These are phyloP conservation scores for Calonectria pteridis DNA, from an alignment of 2,329 filamentous ascomycete species.

Conservation along the genomic window DNA sequence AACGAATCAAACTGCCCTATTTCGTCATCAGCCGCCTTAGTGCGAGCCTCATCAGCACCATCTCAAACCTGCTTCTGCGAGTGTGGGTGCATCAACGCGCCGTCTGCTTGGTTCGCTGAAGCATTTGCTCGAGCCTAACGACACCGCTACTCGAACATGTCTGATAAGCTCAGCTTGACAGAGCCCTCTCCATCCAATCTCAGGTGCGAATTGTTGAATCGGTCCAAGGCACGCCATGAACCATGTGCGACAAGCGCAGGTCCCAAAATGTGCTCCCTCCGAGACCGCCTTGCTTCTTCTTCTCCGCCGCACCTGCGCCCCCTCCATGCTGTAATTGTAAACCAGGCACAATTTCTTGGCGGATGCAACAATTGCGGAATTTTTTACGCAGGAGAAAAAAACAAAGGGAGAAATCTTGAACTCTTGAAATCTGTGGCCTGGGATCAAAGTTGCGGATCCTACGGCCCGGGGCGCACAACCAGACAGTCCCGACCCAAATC, in stretches of 20 bases:
- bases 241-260: neutral
- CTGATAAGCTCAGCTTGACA: neutral
- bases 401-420: neutral
- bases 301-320: neutral
- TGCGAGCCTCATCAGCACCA: constrained; percentile 19
- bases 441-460: constrained; percentile 9
- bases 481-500: neutral
- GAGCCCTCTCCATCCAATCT: neutral
- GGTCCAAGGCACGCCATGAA: neutral
- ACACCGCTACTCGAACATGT: neutral
- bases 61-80: neutral
- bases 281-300: neutral
- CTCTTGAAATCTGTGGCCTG: neutral
- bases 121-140: neutral
- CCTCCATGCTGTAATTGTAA: neutral
- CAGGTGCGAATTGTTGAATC: too few relatives aligned
- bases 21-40: constrained; percentile 35
- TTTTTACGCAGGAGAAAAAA: neutral
- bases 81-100: neutral
- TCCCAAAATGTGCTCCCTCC: neutral
- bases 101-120: neutral
- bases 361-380: neutral
- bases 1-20: constrained; percentile 35
- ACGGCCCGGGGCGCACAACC: neutral
- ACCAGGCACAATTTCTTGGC: neutral